Evolutionary conservation across 129 eudicot species (phyloP).

Genomic region (Solidago caesia): DNA sequence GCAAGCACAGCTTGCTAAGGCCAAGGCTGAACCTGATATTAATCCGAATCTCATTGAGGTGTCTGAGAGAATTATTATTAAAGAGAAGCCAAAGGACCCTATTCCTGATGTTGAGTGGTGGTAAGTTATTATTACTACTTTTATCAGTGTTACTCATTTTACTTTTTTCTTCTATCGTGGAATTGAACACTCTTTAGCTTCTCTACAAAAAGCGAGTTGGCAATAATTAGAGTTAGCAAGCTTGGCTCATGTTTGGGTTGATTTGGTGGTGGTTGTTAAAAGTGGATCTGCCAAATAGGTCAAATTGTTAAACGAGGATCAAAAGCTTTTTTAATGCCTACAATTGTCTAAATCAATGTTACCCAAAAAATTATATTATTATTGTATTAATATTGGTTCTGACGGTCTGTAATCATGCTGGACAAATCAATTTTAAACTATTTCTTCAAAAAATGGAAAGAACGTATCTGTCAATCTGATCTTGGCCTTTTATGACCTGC

Average conservation of each 20-base stretch:
- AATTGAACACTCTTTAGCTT: too few species aligned
- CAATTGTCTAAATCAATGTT: not conserved
- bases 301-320: too few species aligned
- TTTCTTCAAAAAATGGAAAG: not conserved
- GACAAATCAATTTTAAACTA: not conserved
- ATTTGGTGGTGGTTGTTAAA: too few species aligned
- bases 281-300: too few species aligned
- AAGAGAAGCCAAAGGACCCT: constrained; percentile 84
- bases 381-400: not conserved
- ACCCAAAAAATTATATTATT: not conserved
- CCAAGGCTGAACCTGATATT: constrained; percentile 90
- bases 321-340: too few species aligned
- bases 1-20: constrained; percentile 90
- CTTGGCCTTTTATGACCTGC: too few species aligned
- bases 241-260: too few species aligned
- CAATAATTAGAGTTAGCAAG: too few species aligned
- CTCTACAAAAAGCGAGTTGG: too few species aligned
- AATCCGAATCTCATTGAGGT: constrained; percentile 94
- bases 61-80: constrained; percentile 71
- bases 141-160: not conserved
- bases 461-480: too few species aligned
- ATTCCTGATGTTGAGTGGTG: constrained; percentile 97
- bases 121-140: constrained; percentile 44
- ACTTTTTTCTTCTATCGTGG: not conserved
- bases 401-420: not conserved